Evolutionary conservation across 768 basidiomycete genomes (phyloP), one percentile per base, ranked within the genome.

Genomic region (Rhodotorula sphaerocarpa): DNA sequence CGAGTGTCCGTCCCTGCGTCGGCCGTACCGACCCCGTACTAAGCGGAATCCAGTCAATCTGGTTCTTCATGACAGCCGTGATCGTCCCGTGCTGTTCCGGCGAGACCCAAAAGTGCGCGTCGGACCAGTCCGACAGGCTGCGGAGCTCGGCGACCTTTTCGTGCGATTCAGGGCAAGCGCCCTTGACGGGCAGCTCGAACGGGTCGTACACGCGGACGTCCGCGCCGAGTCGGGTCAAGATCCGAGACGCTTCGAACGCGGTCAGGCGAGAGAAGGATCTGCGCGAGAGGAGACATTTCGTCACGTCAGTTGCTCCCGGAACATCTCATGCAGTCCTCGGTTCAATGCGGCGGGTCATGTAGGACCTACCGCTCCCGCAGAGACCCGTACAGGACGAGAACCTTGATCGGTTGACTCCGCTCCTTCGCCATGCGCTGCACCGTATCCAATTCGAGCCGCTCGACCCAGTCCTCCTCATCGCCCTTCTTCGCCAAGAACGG

Each of bases 1-100:
- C 76, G 14, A 75, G 60, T 6, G 72, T 74, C 21, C 74, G 63
- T 0, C 76, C 76, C 55, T 76, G 76, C 2, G 75, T 75, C 1
- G 76, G 76, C 33, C 76, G 54, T 0, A 76, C 76, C 6, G 71
- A 73, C 0, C 76, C 76, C 1, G 69, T 69, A 0, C 69, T 66
- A 12, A 76, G 61, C 6, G 76, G 76, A 45, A 76, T 75, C 75
- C 76, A 76, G 57, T 76, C 76, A 54, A 76, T 74, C 61, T 76
- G 76, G 39, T 72, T 76, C 72, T 76, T 75, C 56, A 75, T 69
- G 5, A 74, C 73, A 2, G 72, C 75, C 5, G 75, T 76, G 46
- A 76, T 71, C 7, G 72, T 73, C 0, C 75, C 75, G 44, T 76
- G 75, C 57, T 76, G 73, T 44, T 74, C 74, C 0, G 74, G 73